phyloP scores from a whole-genome alignment of 768 basidiomycete species.

The Russula ochroleuca region DNA sequence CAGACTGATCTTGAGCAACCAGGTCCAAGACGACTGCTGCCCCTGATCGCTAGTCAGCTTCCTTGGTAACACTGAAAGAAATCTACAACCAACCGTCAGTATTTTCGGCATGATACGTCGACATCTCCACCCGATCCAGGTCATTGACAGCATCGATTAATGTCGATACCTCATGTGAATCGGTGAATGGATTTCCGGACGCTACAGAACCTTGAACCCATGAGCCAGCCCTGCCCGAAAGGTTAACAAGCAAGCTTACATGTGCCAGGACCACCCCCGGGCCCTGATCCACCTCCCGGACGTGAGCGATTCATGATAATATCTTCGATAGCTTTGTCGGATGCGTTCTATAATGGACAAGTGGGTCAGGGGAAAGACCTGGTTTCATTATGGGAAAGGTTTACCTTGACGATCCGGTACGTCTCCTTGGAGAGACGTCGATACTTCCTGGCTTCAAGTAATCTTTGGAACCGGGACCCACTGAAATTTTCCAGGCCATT shows the following conservation, averaged over 20 bases:
- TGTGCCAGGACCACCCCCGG: neutral
- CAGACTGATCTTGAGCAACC: neutral
- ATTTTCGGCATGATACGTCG: neutral
- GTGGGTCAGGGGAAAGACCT: neutral
- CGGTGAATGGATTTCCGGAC: neutral
- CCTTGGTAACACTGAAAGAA: neutral
- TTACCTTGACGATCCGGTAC: neutral
- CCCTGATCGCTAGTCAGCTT: neutral
- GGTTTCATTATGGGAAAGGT: neutral
- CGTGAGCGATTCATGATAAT: too few species aligned
- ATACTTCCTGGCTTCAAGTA: neutral
- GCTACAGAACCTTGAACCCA: too few species aligned
- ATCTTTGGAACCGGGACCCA: neutral
- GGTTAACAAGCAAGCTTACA: neutral
- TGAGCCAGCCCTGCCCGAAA: too few species aligned
- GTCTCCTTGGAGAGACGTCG: neutral
- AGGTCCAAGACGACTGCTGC: neutral
- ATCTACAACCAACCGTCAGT: neutral
- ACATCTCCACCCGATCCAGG: neutral
- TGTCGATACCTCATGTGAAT: neutral
- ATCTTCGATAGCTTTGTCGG: neutral
- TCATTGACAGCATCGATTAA: neutral
- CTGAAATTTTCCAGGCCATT: neutral
- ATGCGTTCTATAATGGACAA: neutral
- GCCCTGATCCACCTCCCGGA: neutral